Conservation (phyloP, 768 basidiomycete species). For the Auricularia heimuer region DNA sequence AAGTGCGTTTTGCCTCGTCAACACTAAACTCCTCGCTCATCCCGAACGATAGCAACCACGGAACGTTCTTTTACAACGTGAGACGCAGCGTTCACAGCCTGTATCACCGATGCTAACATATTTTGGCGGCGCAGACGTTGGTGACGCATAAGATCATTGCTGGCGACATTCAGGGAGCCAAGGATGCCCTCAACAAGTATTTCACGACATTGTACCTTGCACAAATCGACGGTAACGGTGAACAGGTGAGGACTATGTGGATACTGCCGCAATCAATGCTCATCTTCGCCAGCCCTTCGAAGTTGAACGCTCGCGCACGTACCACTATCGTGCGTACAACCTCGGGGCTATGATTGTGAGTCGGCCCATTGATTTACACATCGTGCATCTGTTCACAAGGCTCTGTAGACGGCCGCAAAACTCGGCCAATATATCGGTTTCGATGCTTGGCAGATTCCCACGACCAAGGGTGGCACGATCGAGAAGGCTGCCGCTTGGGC, state of each 20-base stretch:
- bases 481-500: slow-evolving; percentile 49
- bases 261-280: background rate
- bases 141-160: slow-evolving; percentile 46
- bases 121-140: slow-evolving; percentile 22
- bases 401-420: slow-evolving; percentile 38
- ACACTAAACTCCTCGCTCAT: background rate
- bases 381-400: background rate
- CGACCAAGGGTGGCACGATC: slow-evolving; percentile 43
- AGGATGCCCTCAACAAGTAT: slow-evolving; percentile 35
- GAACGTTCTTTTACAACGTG: slow-evolving; percentile 49
- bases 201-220: slow-evolving; percentile 39
- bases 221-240: slow-evolving; percentile 49
- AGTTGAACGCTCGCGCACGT: slow-evolving; percentile 49
- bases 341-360: slow-evolving; percentile 56
- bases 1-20: slow-evolving; percentile 20
- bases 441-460: slow-evolving; percentile 37
- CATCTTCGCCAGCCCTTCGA: slow-evolving; percentile 42
- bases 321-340: slow-evolving; percentile 60
- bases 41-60: slow-evolving; percentile 43
- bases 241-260: slow-evolving; percentile 16
- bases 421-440: slow-evolving; percentile 41
- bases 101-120: background rate
- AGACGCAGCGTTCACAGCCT: background rate
- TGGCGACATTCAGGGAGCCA: slow-evolving; percentile 40
- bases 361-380: background rate